Conservation (phyloP, 352 stramenopile species). For the Phytophthora idaei region DNA sequence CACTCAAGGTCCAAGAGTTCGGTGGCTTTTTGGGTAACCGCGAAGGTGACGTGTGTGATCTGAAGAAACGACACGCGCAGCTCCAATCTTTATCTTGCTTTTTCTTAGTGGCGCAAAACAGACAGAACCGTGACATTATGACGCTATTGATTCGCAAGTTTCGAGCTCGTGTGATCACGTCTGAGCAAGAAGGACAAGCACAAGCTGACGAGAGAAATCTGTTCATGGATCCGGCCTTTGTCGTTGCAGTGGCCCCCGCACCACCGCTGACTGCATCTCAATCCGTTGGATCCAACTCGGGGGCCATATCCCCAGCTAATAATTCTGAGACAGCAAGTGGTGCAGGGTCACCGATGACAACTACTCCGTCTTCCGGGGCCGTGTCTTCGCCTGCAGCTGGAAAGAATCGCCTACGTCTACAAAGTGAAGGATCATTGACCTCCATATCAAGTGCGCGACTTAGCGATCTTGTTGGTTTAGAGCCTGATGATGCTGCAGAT, state of each 20-base stretch:
- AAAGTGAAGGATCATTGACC: constrained; percentile 35
- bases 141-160: constrained; percentile 76
- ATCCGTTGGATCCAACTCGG: constrained; percentile 18
- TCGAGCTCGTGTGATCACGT: constrained; percentile 49
- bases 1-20: constrained; percentile 78
- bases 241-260: constrained; percentile 12
- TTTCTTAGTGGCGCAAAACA: constrained; percentile 79
- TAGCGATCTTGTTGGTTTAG: constrained; percentile 41
- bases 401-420: constrained; percentile 27
- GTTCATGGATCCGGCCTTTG: constrained; percentile 74
- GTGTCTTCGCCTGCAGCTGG: constrained; percentile 13
- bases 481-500: constrained; percentile 27
- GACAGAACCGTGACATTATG: constrained; percentile 80
- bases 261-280: constrained; percentile 5
- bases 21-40: constrained; percentile 73
- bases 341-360: constrained; percentile 27
- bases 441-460: constrained; percentile 31
- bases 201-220: constrained; percentile 66
- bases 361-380: constrained; percentile 9
- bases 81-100: constrained; percentile 69
- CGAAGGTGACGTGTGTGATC: constrained; percentile 61
- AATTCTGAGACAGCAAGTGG: constrained; percentile 29
- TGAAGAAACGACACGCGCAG: constrained; percentile 49
- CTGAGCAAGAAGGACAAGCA: constrained; percentile 63
- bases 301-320: constrained; percentile 29